These are phyloP conservation scores for Chytriomyces sp. DNA, from an alignment of 192 early-diverging fungal species.

Conservation along the genomic window DNA sequence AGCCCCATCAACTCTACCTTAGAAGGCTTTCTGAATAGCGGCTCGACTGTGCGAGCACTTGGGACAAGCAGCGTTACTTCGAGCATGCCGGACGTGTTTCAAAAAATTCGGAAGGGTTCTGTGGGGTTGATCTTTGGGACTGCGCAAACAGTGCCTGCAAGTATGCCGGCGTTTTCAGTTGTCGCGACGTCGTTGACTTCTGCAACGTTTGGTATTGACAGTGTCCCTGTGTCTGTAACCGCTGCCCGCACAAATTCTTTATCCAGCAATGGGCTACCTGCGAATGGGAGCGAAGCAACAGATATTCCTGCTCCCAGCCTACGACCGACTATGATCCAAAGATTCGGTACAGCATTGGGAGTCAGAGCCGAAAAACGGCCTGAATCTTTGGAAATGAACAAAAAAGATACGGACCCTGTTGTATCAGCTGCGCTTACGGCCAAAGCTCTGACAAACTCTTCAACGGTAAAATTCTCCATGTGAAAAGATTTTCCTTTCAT, in stretches of 20 bases:
- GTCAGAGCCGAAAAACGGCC: not conserved
- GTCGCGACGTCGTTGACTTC: not conserved
- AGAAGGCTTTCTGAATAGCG: not conserved
- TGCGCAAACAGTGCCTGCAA: not conserved
- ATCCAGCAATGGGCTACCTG: not conserved
- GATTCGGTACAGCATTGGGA: conserved; percentile 7
- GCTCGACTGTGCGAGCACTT: not conserved
- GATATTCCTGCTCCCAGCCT: not conserved
- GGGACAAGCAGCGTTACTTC: not conserved
- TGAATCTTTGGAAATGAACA: not conserved
- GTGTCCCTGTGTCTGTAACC: not conserved
- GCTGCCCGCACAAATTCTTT: not conserved
- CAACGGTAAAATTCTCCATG: too few relatives aligned
- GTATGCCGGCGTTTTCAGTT: not conserved
- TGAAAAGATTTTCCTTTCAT: too few relatives aligned
- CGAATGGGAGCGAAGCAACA: not conserved
- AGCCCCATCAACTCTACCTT: not conserved
- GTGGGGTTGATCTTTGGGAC: not conserved
- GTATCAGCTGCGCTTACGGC: not conserved
- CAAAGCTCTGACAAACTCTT: too few relatives aligned
- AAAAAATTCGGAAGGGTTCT: conserved; percentile 5
- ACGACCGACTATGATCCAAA: conserved; percentile 17
- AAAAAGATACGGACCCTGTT: not conserved
- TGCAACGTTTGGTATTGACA: not conserved
- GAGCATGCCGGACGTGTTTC: not conserved